Base-by-base conservation (phyloP, 2,329 filamentous ascomycete genomes). In the Pseudocercospora fijiensis region DNA sequence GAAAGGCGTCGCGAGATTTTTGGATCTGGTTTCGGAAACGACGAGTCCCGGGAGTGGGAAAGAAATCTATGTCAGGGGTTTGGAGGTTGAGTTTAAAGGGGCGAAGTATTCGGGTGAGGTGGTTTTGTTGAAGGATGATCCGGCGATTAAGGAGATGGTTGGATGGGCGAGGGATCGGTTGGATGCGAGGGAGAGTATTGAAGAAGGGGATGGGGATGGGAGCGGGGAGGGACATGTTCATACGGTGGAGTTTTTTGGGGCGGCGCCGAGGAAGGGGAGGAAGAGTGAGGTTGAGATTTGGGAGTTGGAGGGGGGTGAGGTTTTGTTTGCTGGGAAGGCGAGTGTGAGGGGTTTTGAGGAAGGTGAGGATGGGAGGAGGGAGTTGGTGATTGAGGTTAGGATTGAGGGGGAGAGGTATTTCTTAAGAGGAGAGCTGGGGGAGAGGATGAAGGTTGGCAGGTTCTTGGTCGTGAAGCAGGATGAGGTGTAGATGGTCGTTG, bases 101-200 rank as follows among this genome's bases (percentile, higher is more conserved):
- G 10, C 22, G n/a, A 33, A 24, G n/a, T 56, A 56, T n/a, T 4
- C 4, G n/a, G 28, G 27, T 30, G 28, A 33, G 4, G 53, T n/a
- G 9, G 13, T 18, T 24, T 30, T 56, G 27, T 26, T 56, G 27
- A 56, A 41, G 28, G n/a, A 18, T 1, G 53, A 56, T 37, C 53
- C 53, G 28, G 24, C 18, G 18, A 56, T 56, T 0, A 13, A 18
- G n/a, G 18, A 41, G 13, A 18, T 37, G 28, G 41, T 56, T 10
- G n/a, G 24, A 10, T 20, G 24, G 16, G 53, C 53, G 3, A 9
- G 30, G 16, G 27, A 56, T 13, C 4, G 28, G 16, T 22, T n/a
- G 27, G 10, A 28, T 37, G 53, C 53, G n/a, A 28, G n/a, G 53
- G 27, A 56, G 9, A 56, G 53, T 56, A 41, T 56, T 37, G 53